Percentiles rank a stretch among this genome's conserved stretches.
Evolutionary conservation across 768 basidiomycete species (phyloP).

Genomic region (Pulveroboletus sp.): DNA sequence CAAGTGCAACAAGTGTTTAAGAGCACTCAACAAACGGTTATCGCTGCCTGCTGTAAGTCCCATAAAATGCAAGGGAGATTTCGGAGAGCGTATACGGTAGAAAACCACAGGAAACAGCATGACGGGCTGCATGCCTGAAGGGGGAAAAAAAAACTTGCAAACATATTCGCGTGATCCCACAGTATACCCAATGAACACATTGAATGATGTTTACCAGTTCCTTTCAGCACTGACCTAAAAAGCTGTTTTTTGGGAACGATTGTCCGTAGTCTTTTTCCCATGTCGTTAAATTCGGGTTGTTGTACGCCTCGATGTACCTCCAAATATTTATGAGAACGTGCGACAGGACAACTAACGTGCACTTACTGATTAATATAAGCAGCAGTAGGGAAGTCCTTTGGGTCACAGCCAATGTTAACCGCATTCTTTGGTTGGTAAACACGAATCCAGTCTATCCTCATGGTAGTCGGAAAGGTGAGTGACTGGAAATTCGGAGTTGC

Average conservation of each 20-base stretch:
- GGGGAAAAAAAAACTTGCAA: slow-evolving; percentile 13
- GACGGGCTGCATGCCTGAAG: slow-evolving; percentile 3
- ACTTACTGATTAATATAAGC: slow-evolving; percentile 72
- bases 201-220: slow-evolving; percentile 3
- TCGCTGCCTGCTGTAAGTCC: slow-evolving; percentile 5
- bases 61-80: background rate
- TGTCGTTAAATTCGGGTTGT: slow-evolving; percentile 74
- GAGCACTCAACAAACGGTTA: slow-evolving; percentile 9
- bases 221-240: slow-evolving; percentile 53
- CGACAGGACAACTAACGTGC: background rate
- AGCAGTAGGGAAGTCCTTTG: slow-evolving; percentile 69
- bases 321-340: slow-evolving; percentile 2
- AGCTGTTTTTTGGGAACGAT: slow-evolving; percentile 62
- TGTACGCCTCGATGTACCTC: slow-evolving; percentile 67
- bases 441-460: slow-evolving; percentile 84
- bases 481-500: slow-evolving; percentile 65
- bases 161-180: slow-evolving; percentile 4
- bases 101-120: slow-evolving; percentile 22
- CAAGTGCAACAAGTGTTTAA: background rate
- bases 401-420: slow-evolving; percentile 83
- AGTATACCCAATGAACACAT: slow-evolving; percentile 6
- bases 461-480: slow-evolving; percentile 64
- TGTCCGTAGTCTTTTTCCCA: slow-evolving; percentile 58
- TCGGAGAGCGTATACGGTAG: slow-evolving; percentile 14
- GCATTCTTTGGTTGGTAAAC: slow-evolving; percentile 76